These are phyloP conservation scores for Lachancea nothofagi DNA, from an alignment of 805 yeast genomes.

Conservation along the genomic window DNA sequence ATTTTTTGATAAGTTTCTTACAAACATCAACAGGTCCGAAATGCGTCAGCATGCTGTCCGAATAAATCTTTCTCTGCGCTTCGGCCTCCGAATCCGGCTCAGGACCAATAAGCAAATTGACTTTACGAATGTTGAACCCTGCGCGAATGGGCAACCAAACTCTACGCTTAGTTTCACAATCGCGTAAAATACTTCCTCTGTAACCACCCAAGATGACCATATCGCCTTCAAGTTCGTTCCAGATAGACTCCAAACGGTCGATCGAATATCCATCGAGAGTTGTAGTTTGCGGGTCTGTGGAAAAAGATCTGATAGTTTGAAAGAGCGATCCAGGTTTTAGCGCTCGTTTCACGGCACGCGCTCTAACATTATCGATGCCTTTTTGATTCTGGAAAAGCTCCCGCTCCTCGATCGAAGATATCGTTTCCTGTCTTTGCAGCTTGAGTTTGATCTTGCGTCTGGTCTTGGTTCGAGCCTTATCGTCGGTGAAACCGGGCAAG, in stretches of 20 bases:
- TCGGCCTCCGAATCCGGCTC: constrained; percentile 58
- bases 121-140: constrained; percentile 67
- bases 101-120: constrained; percentile 71
- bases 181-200: constrained; percentile 74
- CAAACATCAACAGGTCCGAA: constrained; percentile 86
- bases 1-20: constrained; percentile 49
- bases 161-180: constrained; percentile 54
- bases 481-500: constrained; percentile 13
- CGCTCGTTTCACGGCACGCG: constrained; percentile 64
- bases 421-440: constrained; percentile 47
- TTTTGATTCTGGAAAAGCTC: constrained; percentile 46
- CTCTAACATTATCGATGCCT: constrained; percentile 59
- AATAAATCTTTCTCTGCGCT: constrained; percentile 48
- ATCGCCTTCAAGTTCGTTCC: constrained; percentile 66
- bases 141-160: constrained; percentile 88
- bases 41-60: constrained; percentile 75
- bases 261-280: constrained; percentile 25
- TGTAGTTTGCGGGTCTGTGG: constrained; percentile 15
- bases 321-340: constrained; percentile 43
- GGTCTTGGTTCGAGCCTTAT: constrained; percentile 6
- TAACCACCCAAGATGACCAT: constrained; percentile 82
- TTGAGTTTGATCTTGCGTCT: constrained; percentile 29
- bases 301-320: constrained; percentile 20
- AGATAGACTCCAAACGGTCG: constrained; percentile 39
- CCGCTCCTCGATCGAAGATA: constrained; percentile 61